phyloP scores from a whole-genome alignment of 495 filamentous ascomycete genomes.

The Aspergillus sparsus region DNA sequence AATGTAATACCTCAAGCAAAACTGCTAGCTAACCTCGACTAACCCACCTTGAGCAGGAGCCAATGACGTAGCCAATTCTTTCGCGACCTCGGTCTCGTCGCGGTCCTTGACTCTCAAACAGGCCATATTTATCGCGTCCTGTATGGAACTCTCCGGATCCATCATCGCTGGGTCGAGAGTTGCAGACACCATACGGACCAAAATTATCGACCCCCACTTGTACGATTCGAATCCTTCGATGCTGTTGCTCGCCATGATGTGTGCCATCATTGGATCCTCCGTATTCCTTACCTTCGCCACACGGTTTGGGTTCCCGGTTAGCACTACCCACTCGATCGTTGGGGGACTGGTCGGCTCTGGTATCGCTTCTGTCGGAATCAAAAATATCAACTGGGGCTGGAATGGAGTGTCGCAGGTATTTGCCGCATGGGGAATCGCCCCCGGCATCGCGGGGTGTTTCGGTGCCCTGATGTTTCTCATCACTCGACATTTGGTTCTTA shows the following conservation, averaged over 20 bases:
- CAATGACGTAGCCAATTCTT: slow-evolving; percentile 18
- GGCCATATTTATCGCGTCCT: slow-evolving; percentile 15
- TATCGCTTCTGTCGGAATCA: slow-evolving; percentile 11
- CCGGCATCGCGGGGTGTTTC: slow-evolving; percentile 5
- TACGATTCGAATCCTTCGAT: slow-evolving; percentile 11
- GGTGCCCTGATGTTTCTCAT: slow-evolving; percentile 11
- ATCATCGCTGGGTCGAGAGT: slow-evolving; percentile 13
- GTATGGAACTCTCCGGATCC: slow-evolving; percentile 15
- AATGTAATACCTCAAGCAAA: no score
- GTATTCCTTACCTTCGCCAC: slow-evolving; percentile 14
- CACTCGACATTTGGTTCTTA: slow-evolving; percentile 9
- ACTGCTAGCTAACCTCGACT: not conserved
- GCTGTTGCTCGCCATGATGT: slow-evolving; percentile 19
- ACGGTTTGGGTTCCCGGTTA: slow-evolving; percentile 8
- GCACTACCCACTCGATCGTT: slow-evolving; percentile 16
- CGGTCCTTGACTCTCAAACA: slow-evolving; percentile 15
- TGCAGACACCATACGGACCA: slow-evolving; percentile 8
- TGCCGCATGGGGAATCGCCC: slow-evolving; percentile 14
- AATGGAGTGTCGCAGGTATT: slow-evolving; percentile 15
- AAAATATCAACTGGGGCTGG: slow-evolving; percentile 15
- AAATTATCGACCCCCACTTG: slow-evolving; percentile 16
- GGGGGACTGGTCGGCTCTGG: slow-evolving; percentile 12
- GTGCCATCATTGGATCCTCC: slow-evolving; percentile 15
- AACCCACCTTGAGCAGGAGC: not conserved
- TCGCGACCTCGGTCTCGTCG: slow-evolving; percentile 16